Evolutionary conservation across 2,329 filamentous ascomycete genomes (phyloP), one percentile per base, ranked within the genome.

Genomic region (Alternaria ventricosa): DNA sequence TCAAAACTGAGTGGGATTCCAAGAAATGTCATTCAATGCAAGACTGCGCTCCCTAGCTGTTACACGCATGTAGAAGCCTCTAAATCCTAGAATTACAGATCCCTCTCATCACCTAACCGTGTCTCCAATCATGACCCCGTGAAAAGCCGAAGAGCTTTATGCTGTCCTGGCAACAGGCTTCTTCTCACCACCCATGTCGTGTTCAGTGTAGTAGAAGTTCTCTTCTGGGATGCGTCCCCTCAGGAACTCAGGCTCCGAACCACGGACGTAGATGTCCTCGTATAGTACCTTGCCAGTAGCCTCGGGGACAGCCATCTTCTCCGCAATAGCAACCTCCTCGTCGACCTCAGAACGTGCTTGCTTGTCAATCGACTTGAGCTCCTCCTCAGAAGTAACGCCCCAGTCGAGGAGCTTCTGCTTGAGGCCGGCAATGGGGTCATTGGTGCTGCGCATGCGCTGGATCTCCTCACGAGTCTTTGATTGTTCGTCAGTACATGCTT

Each of bases 321-420:
- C 96, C 57, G 96, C 96, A 76, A 88, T 87, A 66, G 91, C 92
- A 61, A 97, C 95, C 87, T 99, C 95, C 71, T 89, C 90, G 81
- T 96, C 94, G 79, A 99, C 93, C 78, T 90, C 86, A 80, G 84
- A 86, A 79, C 94, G 91, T 18, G 96, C 94, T 78, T 96, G 89
- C 89, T 97, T 98, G 87, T 99, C 96, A 73, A 99, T 90, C 71
- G 82, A 82, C 92, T 99, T 99, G 82, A 99, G 90, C 85, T 98
- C 95, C 44, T 97, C 94, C 87, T 99, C 96, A 65, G 87, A 89
- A 73, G 90, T 90, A 71, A 99, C 91, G 64, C 89, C 89, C 96
- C 96, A 99, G 84, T 99, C 96, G 63, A 99, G 85, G 71, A 99
- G 91, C 87, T 97, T 97, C 87, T 96, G 92, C 90, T 98, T 98